Evolutionary conservation across 768 basidiomycete genomes (phyloP).

Genomic region (Asterophora lycoperdoides): DNA sequence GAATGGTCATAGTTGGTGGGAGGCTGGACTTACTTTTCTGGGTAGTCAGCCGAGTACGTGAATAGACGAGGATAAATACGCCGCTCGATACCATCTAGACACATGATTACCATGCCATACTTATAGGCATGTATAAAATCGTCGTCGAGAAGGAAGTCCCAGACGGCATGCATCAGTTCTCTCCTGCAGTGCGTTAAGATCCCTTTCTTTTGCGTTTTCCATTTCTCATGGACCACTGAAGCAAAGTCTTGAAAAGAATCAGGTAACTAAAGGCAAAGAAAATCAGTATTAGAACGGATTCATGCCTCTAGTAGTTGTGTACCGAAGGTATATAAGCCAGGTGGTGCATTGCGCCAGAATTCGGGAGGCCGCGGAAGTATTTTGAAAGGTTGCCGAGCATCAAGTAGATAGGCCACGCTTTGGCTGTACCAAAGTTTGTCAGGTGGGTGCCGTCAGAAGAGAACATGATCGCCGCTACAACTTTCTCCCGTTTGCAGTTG

Average conservation of each 20-base stretch:
- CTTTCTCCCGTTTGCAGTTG: conserved; percentile 23
- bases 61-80: conserved; percentile 17
- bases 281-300: not conserved
- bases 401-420: conserved; percentile 38
- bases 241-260: conserved; percentile 25
- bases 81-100: conserved; percentile 19
- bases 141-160: conserved; percentile 19
- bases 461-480: conserved; percentile 25
- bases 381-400: conserved; percentile 40
- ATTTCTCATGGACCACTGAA: not conserved
- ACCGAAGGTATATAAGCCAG: conserved; percentile 42
- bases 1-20: no score
- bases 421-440: no score
- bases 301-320: conserved; percentile 2
- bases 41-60: conserved; percentile 12
- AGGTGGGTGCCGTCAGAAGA: conserved; percentile 23
- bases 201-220: conserved; percentile 12
- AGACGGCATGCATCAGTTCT: conserved; percentile 24
- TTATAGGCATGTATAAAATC: conserved; percentile 22
- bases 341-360: no score
- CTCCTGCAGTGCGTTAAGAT: conserved; percentile 21
- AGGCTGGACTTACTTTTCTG: conserved; percentile 20
- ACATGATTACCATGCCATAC: conserved; percentile 22
- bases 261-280: conserved; percentile 19
- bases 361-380: conserved; percentile 28